Base-by-base conservation (phyloP, 805 yeast genomes). In the Cyberlindnera americana region DNA sequence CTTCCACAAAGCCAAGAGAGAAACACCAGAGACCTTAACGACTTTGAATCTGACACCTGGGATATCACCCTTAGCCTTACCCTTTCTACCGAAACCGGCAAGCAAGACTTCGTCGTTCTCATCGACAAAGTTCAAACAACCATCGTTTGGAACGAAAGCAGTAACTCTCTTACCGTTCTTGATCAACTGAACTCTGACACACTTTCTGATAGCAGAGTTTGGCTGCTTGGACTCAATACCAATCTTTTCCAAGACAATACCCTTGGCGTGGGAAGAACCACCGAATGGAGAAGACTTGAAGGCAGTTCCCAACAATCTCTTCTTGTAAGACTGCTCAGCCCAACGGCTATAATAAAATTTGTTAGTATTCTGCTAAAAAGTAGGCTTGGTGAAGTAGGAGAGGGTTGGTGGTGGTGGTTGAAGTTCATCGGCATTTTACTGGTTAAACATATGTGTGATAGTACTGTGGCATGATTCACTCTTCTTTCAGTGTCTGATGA, bases 1-100 rank as follows among this genome's bases (percentile, higher is more conserved):
- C 83, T 91, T 93, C 97, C 96, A 93, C 75, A 93, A 83, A 72
- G 99, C 99, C 72, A 90, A 82, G 75, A 93, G 83, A 64, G 99
- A 93, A 67, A 95, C 99, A 86, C 99, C 99, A 64, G 99, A 87
- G 64, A 93, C 99, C 83, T 93, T 93, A 72, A 93, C 99, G 72
- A 93, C 99, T 87, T 93, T 93, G 89, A 93, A 93, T 86, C 99
- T 93, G 71, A 93, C 99, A 88, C 99, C 99, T 75, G 99, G 99
- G 70, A 93, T 91, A 90, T 93, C 99, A 83, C 99, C 99, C 95
- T 93, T 93, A 74, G 99, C 99, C 83, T 93, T 93, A 81, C 99
- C 99, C 83, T 96, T 93, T 81, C 98, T 89, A 88, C 99, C 99
- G 89, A 93, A 93, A 83, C 99, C 99, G 67, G 99, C 98, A 65